Percentiles rank a stretch among this genome's conserved stretches.
Evolutionary conservation across 2,329 filamentous ascomycete species (phyloP).

Genomic region (Clonostachys chloroleuca): DNA sequence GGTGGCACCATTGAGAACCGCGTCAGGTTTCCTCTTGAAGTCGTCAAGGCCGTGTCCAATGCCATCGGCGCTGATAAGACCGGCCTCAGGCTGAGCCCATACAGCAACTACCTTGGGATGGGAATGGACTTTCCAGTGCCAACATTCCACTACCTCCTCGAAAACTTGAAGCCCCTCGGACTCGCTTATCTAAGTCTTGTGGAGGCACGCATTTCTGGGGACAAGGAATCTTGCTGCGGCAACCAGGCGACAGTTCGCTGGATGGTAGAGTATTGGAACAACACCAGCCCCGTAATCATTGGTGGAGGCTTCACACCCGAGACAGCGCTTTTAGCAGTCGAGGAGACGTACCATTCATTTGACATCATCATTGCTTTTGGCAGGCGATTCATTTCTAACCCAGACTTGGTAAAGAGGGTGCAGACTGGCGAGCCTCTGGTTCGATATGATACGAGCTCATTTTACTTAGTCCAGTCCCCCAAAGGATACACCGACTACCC

Average conservation of each 20-base stretch:
- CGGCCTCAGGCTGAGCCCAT: constrained; percentile 38
- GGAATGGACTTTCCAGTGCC: constrained; percentile 44
- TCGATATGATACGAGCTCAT: constrained; percentile 16
- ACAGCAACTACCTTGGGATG: constrained; percentile 46
- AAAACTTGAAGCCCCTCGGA: constrained; percentile 34
- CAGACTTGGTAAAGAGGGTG: constrained; percentile 19
- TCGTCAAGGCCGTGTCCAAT: constrained; percentile 37
- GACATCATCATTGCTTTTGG: constrained; percentile 33
- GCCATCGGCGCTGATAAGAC: constrained; percentile 38
- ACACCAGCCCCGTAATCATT: constrained; percentile 46
- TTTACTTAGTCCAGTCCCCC: constrained; percentile 16
- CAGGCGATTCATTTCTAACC: constrained; percentile 19
- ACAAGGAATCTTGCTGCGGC: constrained; percentile 41
- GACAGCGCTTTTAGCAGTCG: constrained; percentile 39
- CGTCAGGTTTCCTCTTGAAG: constrained; percentile 48
- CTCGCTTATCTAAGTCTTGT: constrained; percentile 51
- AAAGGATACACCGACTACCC: constrained; percentile 28
- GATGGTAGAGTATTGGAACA: constrained; percentile 33
- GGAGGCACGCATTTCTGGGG: constrained; percentile 40
- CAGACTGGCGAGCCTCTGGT: constrained; percentile 13
- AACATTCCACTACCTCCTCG: constrained; percentile 45
- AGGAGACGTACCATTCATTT: constrained; percentile 28
- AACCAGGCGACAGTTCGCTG: constrained; percentile 11
- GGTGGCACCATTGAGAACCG: constrained; percentile 21
- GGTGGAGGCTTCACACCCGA: constrained; percentile 48